Conservation (phyloP, 2,329 filamentous ascomycete genomes). For the Ceratocystis eucalypticola region DNA sequence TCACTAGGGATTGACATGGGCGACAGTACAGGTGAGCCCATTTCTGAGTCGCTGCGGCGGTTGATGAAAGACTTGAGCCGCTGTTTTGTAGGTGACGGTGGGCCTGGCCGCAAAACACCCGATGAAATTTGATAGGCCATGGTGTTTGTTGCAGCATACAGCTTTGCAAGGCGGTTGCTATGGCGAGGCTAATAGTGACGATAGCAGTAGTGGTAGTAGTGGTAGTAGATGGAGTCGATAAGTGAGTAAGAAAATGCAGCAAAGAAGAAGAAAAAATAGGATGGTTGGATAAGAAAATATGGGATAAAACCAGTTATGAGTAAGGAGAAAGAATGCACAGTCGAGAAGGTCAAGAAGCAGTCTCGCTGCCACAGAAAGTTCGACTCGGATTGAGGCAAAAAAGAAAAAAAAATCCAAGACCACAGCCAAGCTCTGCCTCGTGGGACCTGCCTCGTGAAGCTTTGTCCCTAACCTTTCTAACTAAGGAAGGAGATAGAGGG, state of each 20-base stretch:
- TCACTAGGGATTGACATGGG: slow-evolving; percentile 14
- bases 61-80: slow-evolving; percentile 17
- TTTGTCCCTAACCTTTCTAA: neutral
- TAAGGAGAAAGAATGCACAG: neutral
- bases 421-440: neutral
- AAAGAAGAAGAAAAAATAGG: neutral
- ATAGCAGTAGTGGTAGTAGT: neutral
- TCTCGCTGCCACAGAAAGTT: neutral
- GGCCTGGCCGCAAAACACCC: slow-evolving; percentile 15
- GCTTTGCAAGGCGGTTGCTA: neutral
- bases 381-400: neutral
- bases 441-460: slow-evolving; percentile 6
- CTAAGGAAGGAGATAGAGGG: neutral
- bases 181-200: neutral
- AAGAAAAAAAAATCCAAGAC: neutral
- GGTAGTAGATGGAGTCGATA: neutral
- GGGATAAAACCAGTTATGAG: neutral
- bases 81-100: slow-evolving; percentile 15
- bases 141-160: neutral
- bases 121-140: slow-evolving; percentile 18
- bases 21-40: slow-evolving; percentile 12
- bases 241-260: neutral
- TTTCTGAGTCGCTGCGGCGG: slow-evolving; percentile 18
- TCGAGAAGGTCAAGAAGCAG: neutral
- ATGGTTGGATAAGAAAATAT: slow-evolving; percentile 4